Conservation (phyloP, 2,329 filamentous ascomycete genomes). For the Didymella exigua region DNA sequence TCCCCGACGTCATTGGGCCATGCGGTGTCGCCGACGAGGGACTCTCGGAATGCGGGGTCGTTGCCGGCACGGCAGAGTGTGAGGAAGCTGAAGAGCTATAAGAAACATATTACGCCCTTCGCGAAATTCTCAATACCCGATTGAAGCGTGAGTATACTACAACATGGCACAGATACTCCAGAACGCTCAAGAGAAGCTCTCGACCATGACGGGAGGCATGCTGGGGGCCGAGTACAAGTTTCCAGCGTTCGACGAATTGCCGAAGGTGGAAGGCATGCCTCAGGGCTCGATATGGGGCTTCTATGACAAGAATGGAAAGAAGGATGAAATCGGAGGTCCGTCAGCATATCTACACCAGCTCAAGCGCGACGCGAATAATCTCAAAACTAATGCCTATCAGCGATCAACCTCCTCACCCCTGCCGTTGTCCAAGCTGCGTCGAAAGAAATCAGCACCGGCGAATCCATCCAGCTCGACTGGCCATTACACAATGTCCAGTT, state of each 20-base stretch:
- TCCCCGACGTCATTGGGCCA: conserved; percentile 4
- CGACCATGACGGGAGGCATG: conserved; percentile 13
- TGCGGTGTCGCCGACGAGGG: neutral
- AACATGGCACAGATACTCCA: conserved; percentile 19
- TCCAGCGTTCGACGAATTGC: conserved; percentile 42
- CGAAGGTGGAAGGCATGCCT: conserved; percentile 40
- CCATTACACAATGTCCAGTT: conserved; percentile 62
- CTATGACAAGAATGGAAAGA: conserved; percentile 43
- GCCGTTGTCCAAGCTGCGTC: conserved; percentile 58
- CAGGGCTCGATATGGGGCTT: conserved; percentile 45
- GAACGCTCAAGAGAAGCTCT: conserved; percentile 22
- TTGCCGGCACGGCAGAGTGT: neutral
- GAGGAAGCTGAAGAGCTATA: conserved; percentile 9
- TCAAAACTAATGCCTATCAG: conserved; percentile 15
- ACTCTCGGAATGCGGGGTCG: conserved; percentile 11
- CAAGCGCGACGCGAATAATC: too few relatives aligned
- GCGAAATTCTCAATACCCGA: neutral
- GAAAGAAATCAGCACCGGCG: conserved; percentile 58
- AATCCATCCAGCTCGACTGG: conserved; percentile 61
- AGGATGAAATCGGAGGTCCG: conserved; percentile 61
- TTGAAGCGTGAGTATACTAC: neutral
- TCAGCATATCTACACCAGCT: conserved; percentile 18
- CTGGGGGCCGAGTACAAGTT: conserved; percentile 29
- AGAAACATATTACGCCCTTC: neutral
- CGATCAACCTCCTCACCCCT: conserved; percentile 55